Base-by-base conservation (phyloP, 768 basidiomycete genomes). In the Lactarius trivialis region DNA sequence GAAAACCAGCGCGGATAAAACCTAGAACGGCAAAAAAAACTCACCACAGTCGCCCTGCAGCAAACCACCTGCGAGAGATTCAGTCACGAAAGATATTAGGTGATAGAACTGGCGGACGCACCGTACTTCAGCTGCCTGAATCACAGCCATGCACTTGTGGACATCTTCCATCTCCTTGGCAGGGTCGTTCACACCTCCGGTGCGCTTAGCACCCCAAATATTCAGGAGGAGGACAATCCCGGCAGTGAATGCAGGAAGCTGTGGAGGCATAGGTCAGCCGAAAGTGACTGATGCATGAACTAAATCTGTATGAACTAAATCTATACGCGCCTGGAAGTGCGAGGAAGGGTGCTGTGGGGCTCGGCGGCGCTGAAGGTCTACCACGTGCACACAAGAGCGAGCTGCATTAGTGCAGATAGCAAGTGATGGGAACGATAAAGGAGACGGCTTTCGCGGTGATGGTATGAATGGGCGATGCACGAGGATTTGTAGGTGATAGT, bases 361-460 rank as follows among this genome's bases (percentile, higher is more conserved):
- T 12, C 72, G 66, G 37, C 71, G 65, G 21, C 73, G 72, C 14
- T 71, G 67, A 4, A 70, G 67, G 58, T 80, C 78, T 56, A 79
- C 69, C 33, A 82, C 75, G 61, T 78, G 79, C 19, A 72, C 70
- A 24, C 74, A 76, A 0, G 79, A 79, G 4, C 81, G 71, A 7
- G 81, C 77, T 4, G 81, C 81, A 60, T 81, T 81, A 39, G 77
- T 74, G 70, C 80, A 81, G 61, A 81, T 81, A 0, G 80, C 79
- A 19, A 81, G 73, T 0, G 79, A 80, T 8, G 81, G 78, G 64
- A 79, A 75, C 2, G 73, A 70, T 9, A 75, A 58, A 2, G 70
- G 68, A 1, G 72, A 70, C 0, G 73, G 71, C 28, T 73, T 71
- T 17, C 70, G 61, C 1, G 75, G 73, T 0, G 75, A 72, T 2